phyloP scores from a whole-genome alignment of 179 eudicot species.

The Silene coronaria region DNA sequence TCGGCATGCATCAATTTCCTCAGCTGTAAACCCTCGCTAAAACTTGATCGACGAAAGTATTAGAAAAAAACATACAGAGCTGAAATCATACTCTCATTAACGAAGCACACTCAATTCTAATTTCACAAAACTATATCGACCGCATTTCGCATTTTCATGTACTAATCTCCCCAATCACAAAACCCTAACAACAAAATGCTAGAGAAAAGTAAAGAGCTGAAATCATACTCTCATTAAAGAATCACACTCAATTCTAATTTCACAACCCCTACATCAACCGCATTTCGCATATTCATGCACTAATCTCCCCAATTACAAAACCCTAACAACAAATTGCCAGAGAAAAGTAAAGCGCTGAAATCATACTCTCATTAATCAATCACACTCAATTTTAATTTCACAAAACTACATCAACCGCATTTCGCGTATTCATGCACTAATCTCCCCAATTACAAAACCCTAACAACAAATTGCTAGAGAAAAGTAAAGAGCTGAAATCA shows the following conservation, averaged over 20 bases:
- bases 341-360: background rate
- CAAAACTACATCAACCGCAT: background rate
- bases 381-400: background rate
- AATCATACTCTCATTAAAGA: background rate
- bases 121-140: background rate
- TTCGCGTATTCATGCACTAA: background rate
- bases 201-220: background rate
- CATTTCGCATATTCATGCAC: background rate
- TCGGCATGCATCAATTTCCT: too few species aligned
- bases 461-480: background rate
- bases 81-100: background rate
- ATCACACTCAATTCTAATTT: slow-evolving; percentile 20
- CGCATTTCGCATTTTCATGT: background rate
- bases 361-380: background rate
- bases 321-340: background rate
- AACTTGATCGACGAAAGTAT: too few species aligned
- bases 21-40: too few species aligned
- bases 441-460: background rate
- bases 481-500: background rate
- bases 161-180: background rate
- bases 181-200: background rate
- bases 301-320: background rate
- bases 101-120: slow-evolving; percentile 20
- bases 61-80: too few species aligned
- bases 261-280: background rate